A percentile compares a stretch with the other conserved stretches of the same genome.
Evolutionary conservation across 768 basidiomycete genomes (phyloP).

Genomic region (Dacryopinax primogenitus): DNA sequence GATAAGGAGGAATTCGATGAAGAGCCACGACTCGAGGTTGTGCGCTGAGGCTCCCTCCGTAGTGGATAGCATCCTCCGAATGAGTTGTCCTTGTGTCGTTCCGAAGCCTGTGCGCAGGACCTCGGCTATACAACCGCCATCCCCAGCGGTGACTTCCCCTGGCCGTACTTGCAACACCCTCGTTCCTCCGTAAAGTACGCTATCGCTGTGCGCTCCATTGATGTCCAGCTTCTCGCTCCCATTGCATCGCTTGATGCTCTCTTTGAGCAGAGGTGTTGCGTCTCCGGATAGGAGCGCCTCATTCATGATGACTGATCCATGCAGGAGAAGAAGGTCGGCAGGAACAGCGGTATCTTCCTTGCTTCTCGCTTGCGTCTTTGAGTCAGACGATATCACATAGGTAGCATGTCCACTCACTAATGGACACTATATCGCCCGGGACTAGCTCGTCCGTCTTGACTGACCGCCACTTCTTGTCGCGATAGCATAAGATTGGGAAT

Average conservation of each 20-base stretch:
- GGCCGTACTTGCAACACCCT: constrained; percentile 72
- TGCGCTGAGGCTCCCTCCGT: constrained; percentile 94
- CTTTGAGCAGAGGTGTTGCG: constrained; percentile 91
- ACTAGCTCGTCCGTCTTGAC: constrained; percentile 77
- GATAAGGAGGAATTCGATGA: constrained; percentile 93
- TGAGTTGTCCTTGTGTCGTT: constrained; percentile 91
- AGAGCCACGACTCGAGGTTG: constrained; percentile 88
- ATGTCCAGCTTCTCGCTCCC: constrained; percentile 63
- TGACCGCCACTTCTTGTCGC: constrained; percentile 66
- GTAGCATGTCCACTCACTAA: constrained; percentile 36
- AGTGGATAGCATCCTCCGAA: constrained; percentile 97
- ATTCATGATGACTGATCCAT: constrained; percentile 91
- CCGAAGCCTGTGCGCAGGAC: constrained; percentile 95
- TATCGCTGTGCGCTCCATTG: constrained; percentile 74
- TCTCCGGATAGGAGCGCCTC: constrained; percentile 99
- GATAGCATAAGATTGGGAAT: constrained; percentile 69
- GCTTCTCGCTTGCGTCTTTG: constrained; percentile 27
- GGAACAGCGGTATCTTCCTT: constrained; percentile 75
- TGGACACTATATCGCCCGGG: constrained; percentile 78
- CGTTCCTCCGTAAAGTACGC: constrained; percentile 89
- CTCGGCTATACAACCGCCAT: constrained; percentile 85
- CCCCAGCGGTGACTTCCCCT: constrained; percentile 21
- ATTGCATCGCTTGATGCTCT: constrained; percentile 79
- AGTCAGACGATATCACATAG: background rate
- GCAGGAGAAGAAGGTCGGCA: constrained; percentile 86